Conservation (phyloP, 2,329 filamentous ascomycete species). For the Stagonosporopsis chrysanthemi region DNA sequence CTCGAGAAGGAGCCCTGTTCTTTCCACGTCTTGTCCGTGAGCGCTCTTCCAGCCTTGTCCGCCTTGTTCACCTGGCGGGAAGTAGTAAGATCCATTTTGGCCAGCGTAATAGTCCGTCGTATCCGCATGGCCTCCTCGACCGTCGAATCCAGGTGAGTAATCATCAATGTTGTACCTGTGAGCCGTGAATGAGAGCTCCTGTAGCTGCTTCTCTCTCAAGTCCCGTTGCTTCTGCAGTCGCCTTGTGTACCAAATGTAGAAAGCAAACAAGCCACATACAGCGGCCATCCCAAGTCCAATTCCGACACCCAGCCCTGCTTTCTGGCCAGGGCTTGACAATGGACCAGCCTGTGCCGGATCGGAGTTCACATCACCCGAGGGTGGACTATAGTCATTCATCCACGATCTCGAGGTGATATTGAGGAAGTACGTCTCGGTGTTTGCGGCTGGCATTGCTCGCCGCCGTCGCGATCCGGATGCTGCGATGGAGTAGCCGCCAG, state of each 20-base stretch:
- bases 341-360: conserved; percentile 37
- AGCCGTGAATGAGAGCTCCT: conserved; percentile 60
- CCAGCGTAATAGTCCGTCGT: conserved; percentile 44
- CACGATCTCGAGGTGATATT: conserved; percentile 68
- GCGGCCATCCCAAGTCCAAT: conserved; percentile 55
- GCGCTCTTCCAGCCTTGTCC: conserved; percentile 44
- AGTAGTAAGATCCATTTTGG: conserved; percentile 39
- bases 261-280: conserved; percentile 51
- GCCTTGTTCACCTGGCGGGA: conserved; percentile 30
- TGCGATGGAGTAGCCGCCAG: conserved; percentile 64
- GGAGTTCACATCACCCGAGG: conserved; percentile 33
- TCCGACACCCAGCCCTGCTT: conserved; percentile 56
- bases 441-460: conserved; percentile 50
- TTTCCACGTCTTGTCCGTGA: conserved; percentile 49
- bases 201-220: conserved; percentile 62
- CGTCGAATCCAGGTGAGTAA: conserved; percentile 47
- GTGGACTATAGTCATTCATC: conserved; percentile 64
- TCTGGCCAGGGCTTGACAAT: conserved; percentile 54
- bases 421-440: conserved; percentile 63
- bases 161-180: conserved; percentile 54
- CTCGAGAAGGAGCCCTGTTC: conserved; percentile 57
- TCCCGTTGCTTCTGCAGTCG: conserved; percentile 52
- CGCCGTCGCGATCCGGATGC: conserved; percentile 43
- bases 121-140: conserved; percentile 51
- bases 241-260: conserved; percentile 58